A percentile compares a stretch with the other conserved stretches of the same genome.
phyloP scores from a whole-genome alignment of 345 rosid species.

The Lepidium africanum region DNA sequence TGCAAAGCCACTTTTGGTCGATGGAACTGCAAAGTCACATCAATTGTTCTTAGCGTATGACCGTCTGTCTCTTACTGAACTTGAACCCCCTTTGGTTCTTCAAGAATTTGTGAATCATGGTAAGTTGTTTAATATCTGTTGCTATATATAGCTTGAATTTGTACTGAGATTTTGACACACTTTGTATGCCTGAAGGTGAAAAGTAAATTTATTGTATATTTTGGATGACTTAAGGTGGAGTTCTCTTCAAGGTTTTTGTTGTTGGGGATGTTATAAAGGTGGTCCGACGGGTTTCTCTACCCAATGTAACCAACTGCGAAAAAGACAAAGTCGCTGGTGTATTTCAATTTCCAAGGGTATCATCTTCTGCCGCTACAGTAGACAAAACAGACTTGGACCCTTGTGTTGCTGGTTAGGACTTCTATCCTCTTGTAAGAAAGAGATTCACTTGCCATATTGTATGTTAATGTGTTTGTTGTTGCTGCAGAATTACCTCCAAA shows the following conservation, averaged over 20 bases:
- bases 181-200: conserved; percentile 30
- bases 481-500: conserved; percentile 80
- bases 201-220: too few species aligned
- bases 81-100: conserved; percentile 77
- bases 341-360: conserved; percentile 69
- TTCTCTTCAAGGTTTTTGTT: conserved; percentile 70
- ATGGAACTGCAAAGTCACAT: conserved; percentile 89
- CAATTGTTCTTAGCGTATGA: conserved; percentile 76
- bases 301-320: conserved; percentile 53
- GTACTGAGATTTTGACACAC: not conserved
- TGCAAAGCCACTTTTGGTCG: conserved; percentile 83
- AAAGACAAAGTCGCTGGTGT: conserved; percentile 53
- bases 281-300: conserved; percentile 61
- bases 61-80: conserved; percentile 55
- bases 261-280: conserved; percentile 83
- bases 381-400: conserved; percentile 85
- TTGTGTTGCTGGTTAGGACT: conserved; percentile 52
- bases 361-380: conserved; percentile 80
- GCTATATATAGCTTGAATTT: not conserved
- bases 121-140: conserved; percentile 20
- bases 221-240: conserved; percentile 24
- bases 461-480: conserved; percentile 11
- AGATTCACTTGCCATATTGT: not conserved
- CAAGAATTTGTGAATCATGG: conserved; percentile 98
- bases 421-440: not conserved